These are phyloP conservation scores for Oleoguttula mirabilis DNA, from an alignment of 495 filamentous ascomycete species.

Conservation along the genomic window DNA sequence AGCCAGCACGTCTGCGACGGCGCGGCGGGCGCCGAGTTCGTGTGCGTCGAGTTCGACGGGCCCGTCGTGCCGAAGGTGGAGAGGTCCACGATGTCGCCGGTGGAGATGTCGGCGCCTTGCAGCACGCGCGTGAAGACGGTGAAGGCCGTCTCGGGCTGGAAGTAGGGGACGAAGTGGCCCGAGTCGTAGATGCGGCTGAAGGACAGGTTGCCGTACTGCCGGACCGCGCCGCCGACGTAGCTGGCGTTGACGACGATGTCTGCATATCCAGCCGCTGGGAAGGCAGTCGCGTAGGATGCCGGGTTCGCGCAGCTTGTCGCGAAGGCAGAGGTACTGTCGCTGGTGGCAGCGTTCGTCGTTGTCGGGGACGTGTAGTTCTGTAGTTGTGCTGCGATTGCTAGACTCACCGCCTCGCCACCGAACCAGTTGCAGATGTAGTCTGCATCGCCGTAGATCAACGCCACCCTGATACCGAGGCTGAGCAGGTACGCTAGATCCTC, in stretches of 20 bases:
- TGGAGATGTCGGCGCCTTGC: constrained; percentile 27
- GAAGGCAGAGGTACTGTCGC: neutral
- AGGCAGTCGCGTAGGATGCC: constrained; percentile 40
- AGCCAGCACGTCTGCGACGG: constrained; percentile 43
- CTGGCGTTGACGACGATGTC: constrained; percentile 39
- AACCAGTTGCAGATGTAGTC: constrained; percentile 33
- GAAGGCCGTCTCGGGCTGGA: constrained; percentile 34
- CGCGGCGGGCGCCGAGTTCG: constrained; percentile 19
- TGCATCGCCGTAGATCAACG: constrained; percentile 29
- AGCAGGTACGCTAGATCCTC: constrained; percentile 26
- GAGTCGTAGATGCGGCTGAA: constrained; percentile 32
- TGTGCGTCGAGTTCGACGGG: constrained; percentile 35
- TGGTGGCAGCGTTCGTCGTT: neutral
- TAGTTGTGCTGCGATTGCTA: constrained; percentile 18
- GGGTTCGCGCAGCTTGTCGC: neutral
- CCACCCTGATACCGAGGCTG: constrained; percentile 23
- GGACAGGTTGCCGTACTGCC: constrained; percentile 33
- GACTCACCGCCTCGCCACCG: constrained; percentile 29
- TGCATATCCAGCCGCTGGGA: constrained; percentile 38
- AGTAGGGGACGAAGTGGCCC: constrained; percentile 31
- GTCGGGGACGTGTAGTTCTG: neutral
- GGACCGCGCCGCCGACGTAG: constrained; percentile 29
- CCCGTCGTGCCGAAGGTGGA: constrained; percentile 43
- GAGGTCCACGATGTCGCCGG: constrained; percentile 39
- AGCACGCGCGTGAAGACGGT: constrained; percentile 31